Percentiles rank a stretch among this genome's conserved stretches.
Evolutionary conservation across 2,329 filamentous ascomycete species (phyloP).

Genomic region (Trichoderma atrobrunneum): DNA sequence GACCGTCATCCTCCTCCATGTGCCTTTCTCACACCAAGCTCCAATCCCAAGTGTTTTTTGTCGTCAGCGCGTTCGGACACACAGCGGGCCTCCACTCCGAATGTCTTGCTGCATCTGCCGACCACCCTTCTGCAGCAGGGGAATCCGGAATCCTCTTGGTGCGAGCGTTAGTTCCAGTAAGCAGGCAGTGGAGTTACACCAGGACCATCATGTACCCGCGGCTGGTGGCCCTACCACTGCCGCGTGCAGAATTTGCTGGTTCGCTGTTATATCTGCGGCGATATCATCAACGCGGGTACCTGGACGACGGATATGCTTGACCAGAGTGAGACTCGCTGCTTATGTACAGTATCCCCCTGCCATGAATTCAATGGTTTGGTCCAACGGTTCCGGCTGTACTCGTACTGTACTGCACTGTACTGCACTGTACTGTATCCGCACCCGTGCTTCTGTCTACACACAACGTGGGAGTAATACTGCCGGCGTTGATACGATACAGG

Average conservation of each 20-base stretch:
- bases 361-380: neutral
- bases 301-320: neutral
- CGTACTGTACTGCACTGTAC: neutral
- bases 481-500: neutral
- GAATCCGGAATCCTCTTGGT: constrained; percentile 2
- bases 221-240: neutral
- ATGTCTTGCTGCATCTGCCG: constrained; percentile 16
- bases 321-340: constrained; percentile 4
- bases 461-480: neutral
- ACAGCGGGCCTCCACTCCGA: constrained; percentile 14
- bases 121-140: constrained; percentile 11
- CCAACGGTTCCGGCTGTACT: neutral
- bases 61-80: constrained; percentile 5
- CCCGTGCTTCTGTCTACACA: neutral
- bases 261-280: neutral
- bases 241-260: neutral
- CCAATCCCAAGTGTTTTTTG: neutral
- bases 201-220: neutral
- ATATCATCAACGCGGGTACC: neutral
- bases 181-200: constrained; percentile 4
- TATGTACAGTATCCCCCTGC: constrained; percentile 2
- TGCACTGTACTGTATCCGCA: neutral
- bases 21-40: neutral
- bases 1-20: constrained; percentile 11
- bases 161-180: neutral